Evolutionary conservation across 139 green algal genomes (phyloP).

Genomic region (Coelastrella sp.): DNA sequence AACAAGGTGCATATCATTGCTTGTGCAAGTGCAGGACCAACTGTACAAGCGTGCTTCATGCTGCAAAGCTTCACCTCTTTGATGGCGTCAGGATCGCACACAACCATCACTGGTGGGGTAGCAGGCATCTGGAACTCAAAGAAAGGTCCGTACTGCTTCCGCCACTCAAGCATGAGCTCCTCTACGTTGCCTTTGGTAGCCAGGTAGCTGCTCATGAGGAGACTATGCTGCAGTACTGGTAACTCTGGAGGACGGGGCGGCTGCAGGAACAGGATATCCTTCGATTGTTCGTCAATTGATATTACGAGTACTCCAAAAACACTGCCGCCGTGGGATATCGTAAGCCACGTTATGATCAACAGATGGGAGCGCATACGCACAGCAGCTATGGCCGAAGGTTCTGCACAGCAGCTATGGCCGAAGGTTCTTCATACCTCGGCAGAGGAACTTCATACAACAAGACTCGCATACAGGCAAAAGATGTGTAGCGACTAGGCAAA

Average conservation of each 20-base stretch:
- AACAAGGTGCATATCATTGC: too few species aligned
- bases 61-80: constrained; percentile 45
- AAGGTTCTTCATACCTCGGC: too few species aligned
- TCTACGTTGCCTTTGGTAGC: constrained; percentile 20
- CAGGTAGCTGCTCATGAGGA: constrained; percentile 7
- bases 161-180: constrained; percentile 26
- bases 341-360: too few species aligned
- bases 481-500: too few species aligned
- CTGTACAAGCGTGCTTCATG: too few species aligned
- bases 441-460: too few species aligned
- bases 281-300: neutral
- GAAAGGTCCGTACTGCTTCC: constrained; percentile 19
- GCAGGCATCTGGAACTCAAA: constrained; percentile 39
- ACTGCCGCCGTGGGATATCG: neutral
- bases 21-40: too few species aligned
- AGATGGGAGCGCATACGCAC: too few species aligned
- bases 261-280: constrained; percentile 5
- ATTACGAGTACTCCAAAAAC: neutral
- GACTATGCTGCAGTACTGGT: neutral
- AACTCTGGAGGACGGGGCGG: constrained; percentile 21
- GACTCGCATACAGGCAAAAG: too few species aligned
- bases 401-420: too few species aligned
- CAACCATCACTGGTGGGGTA: constrained; percentile 35
- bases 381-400: too few species aligned
- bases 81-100: constrained; percentile 40